Conservation (phyloP, 176 grass and related monocot genomes). For the Urochloa ruziziensis region DNA sequence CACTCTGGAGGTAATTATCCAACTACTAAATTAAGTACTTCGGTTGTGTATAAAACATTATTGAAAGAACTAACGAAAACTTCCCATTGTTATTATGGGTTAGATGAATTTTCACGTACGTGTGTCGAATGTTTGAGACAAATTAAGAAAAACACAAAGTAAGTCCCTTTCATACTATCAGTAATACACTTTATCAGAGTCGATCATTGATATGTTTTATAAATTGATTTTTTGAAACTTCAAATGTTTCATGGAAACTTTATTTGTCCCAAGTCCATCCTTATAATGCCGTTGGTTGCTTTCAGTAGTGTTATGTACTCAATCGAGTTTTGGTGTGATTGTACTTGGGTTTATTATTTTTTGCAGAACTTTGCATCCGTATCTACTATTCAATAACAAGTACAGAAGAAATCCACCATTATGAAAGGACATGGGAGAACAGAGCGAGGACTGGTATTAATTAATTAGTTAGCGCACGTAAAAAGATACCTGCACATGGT, state of each 20-base stretch:
- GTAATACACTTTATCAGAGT: not conserved
- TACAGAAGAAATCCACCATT: not conserved
- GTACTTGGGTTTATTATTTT: not conserved
- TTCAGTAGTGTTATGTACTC: not conserved
- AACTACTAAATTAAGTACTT: not conserved
- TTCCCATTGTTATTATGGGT: not conserved
- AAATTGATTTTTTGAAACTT: not conserved
- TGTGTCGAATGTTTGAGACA: not conserved
- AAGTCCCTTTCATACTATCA: not conserved
- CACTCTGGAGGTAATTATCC: not conserved
- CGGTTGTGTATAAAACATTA: not conserved
- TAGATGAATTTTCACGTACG: not conserved
- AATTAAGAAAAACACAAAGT: not conserved
- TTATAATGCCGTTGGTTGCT: not conserved
- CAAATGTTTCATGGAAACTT: not conserved
- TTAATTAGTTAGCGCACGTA: not conserved
- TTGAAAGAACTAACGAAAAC: not conserved
- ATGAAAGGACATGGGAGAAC: not conserved
- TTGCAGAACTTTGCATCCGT: not conserved
- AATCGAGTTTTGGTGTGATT: not conserved
- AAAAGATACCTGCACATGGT: not conserved
- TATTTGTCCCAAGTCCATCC: not conserved
- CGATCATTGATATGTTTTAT: not conserved
- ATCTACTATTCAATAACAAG: not conserved
- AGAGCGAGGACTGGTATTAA: not conserved